These are phyloP conservation scores for Zymoseptoria ardabiliae DNA, from an alignment of 2,329 filamentous ascomycete species.

Conservation along the genomic window DNA sequence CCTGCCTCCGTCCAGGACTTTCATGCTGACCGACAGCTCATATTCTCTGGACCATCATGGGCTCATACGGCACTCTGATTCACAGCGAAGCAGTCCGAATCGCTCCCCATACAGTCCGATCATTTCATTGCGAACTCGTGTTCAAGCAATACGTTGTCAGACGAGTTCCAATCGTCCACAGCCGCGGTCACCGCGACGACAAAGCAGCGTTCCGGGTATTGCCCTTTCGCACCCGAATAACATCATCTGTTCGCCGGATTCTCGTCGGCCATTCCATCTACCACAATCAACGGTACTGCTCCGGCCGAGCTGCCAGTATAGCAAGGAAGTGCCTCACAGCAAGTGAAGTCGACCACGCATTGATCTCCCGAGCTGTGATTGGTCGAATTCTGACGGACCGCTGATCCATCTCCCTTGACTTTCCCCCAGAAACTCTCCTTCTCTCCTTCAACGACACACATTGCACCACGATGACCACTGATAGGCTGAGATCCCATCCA, in stretches of 20 bases:
- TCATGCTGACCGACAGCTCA: too few relatives aligned
- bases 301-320: background rate
- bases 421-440: slow-evolving; percentile 1
- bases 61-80: background rate
- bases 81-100: background rate
- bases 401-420: background rate
- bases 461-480: slow-evolving; percentile 1
- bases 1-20: too few relatives aligned
- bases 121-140: too few relatives aligned
- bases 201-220: background rate
- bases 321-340: background rate
- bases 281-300: background rate
- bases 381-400: background rate
- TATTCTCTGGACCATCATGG: too few relatives aligned
- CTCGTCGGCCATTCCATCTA: background rate
- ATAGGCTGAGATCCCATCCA: background rate
- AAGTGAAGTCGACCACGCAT: slow-evolving; percentile 11
- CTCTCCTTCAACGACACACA: background rate
- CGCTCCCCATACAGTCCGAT: background rate
- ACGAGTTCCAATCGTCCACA: background rate
- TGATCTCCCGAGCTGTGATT: slow-evolving; percentile 1
- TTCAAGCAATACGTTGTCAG: background rate
- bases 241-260: background rate
- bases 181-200: background rate
- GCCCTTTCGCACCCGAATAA: background rate